Evolutionary conservation across 805 yeast genomes (phyloP), one percentile per base, ranked within the genome.

Genomic region (Lipomyces starkeyi): DNA sequence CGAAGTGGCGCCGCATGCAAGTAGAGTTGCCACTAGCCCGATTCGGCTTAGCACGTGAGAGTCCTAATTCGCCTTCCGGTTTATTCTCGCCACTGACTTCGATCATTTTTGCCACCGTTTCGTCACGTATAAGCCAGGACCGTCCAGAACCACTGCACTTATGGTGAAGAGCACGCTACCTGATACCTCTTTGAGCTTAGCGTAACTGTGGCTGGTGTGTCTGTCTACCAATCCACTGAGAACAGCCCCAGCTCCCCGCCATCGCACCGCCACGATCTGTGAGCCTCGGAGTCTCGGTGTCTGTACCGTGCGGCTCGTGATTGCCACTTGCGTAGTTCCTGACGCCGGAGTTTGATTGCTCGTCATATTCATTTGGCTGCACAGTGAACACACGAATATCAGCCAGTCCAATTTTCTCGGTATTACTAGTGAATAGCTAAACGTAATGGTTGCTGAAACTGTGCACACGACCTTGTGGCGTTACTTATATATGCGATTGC

Each of bases 131-230:
- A 25, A 2, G 35, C 40, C 58, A 22, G 2, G 1, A 55, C 37
- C 11, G 58, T 20, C 11, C 3, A 29, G 4, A 4, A 0, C 9
- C 6, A n/a, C 37, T n/a, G 9, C 58, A 27, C 58, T 55, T 55
- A n/a, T 55, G 58, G 37, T 11, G 11, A 22, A 55, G 27, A 9
- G 34, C 58, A 55, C 58, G 58, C 58, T 29, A 34, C 58, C 34
- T 2, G 11, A 7, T 22, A 35, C 58, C 20, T 29, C 22, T 55
- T 55, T 14, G 37, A 34, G 58, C 58, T 17, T 55, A 55, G 58
- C 40, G 17, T 14, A 1, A 2, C 40, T 1, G 40, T 35, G 40
- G 40, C 40, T 35, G 14, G 40, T 6, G 49, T 7, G 6, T 37
- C 40, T 4, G 8, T 14, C 22, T 3, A 17, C 49, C 49, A 43